A percentile compares a stretch with the other conserved stretches of the same genome.
These are phyloP conservation scores for Hyphopichia pseudoburtonii DNA, from an alignment of 1,139 yeast species.

Conservation along the genomic window DNA sequence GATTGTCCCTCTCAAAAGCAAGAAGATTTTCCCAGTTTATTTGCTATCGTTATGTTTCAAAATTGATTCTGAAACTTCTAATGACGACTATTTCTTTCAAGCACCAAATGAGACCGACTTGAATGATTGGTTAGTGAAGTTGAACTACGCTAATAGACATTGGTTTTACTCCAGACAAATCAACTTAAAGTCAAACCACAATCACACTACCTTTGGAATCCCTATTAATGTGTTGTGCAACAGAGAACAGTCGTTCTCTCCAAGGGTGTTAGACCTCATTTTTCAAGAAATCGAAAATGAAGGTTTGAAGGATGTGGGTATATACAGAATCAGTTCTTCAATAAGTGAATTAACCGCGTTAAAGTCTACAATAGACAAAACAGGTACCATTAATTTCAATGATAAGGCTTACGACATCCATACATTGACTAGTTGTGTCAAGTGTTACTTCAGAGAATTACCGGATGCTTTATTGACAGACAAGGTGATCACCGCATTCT, in stretches of 20 bases:
- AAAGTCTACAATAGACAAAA: constrained; percentile 71
- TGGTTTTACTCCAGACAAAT: constrained; percentile 53
- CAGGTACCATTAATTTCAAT: constrained; percentile 57
- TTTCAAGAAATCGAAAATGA: constrained; percentile 75
- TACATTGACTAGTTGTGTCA: constrained; percentile 87
- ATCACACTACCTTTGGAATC: constrained; percentile 75
- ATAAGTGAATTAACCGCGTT: constrained; percentile 72
- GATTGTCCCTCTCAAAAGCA: constrained; percentile 54
- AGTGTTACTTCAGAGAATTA: constrained; percentile 78
- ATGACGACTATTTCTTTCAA: constrained; percentile 67
- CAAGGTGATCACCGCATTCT: constrained; percentile 47
- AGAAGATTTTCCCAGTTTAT: constrained; percentile 55
- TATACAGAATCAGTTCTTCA: constrained; percentile 90
- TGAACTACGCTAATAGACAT: constrained; percentile 51
- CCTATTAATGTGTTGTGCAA: constrained; percentile 75
- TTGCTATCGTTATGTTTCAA: constrained; percentile 59
- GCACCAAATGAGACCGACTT: constrained; percentile 64
- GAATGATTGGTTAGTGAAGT: constrained; percentile 68
- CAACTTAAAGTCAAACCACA: constrained; percentile 26
- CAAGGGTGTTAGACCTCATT: constrained; percentile 63
- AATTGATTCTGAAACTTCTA: constrained; percentile 51
- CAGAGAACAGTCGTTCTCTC: constrained; percentile 64
- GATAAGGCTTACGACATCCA: constrained; percentile 80
- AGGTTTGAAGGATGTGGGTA: constrained; percentile 88
- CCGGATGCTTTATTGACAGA: constrained; percentile 83